Evolutionary conservation across 805 yeast genomes (phyloP).

Genomic region (Gaillardinia entomophila): DNA sequence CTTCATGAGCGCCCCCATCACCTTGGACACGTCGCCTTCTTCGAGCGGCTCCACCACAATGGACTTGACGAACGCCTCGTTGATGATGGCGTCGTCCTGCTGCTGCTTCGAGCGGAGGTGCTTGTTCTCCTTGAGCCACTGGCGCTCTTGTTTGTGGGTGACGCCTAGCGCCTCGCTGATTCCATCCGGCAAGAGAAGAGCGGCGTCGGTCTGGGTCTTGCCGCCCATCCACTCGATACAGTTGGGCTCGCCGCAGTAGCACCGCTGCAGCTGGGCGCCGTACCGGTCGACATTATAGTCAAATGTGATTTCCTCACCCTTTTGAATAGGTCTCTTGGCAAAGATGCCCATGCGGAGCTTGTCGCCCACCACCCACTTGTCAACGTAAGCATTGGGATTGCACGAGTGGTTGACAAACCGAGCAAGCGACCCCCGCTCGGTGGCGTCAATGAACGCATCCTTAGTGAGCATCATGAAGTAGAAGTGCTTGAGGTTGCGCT

Average conservation of each 20-base stretch:
- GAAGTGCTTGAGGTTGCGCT: conserved; percentile 67
- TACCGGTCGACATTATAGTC: conserved; percentile 94
- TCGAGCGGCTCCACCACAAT: conserved; percentile 48
- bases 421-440: conserved; percentile 80
- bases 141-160: conserved; percentile 58
- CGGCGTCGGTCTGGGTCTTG: conserved; percentile 92
- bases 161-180: conserved; percentile 85
- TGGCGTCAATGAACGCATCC: conserved; percentile 93
- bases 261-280: conserved; percentile 91
- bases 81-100: conserved; percentile 51
- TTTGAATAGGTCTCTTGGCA: conserved; percentile 63
- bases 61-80: conserved; percentile 58
- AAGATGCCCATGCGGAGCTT: conserved; percentile 92
- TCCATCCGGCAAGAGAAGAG: conserved; percentile 74
- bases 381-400: conserved; percentile 89
- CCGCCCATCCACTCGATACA: conserved; percentile 96
- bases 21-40: conserved; percentile 63
- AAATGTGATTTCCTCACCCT: conserved; percentile 88
- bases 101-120: conserved; percentile 44
- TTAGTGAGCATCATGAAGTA: conserved; percentile 94
- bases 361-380: conserved; percentile 94
- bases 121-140: conserved; percentile 59
- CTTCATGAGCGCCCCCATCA: conserved; percentile 78
- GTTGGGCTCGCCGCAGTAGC: conserved; percentile 89
- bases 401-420: conserved; percentile 95